phyloP scores from a whole-genome alignment of 306 rosid species.

The Pterocarpus santalinus region DNA sequence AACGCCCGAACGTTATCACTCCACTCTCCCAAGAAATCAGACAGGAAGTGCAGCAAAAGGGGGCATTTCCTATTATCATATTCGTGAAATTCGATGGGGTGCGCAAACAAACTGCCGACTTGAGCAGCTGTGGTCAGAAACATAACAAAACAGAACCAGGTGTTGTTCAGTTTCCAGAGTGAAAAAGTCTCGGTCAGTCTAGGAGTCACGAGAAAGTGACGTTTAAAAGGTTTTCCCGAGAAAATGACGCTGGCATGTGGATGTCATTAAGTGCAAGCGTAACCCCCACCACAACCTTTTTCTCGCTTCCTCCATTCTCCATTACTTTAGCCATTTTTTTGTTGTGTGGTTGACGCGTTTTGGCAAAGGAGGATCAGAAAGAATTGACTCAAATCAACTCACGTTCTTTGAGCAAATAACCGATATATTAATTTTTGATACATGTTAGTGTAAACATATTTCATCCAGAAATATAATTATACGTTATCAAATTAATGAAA shows the following conservation, averaged over 20 bases:
- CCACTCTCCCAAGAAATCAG: neutral
- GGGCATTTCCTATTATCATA: neutral
- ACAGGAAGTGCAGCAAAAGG: neutral
- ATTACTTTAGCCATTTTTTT: neutral
- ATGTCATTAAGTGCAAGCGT: neutral
- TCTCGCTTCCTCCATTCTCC: neutral
- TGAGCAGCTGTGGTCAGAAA: neutral
- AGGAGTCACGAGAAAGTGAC: conserved; percentile 31
- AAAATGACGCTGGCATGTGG: conserved; percentile 2
- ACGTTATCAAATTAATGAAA: no score
- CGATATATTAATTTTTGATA: no score
- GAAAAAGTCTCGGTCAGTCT: conserved; percentile 5
- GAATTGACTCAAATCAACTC: neutral
- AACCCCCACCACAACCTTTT: neutral
- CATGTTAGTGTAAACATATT: no score
- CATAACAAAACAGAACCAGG: conserved; percentile 21
- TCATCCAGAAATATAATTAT: no score
- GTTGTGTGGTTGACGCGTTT: neutral
- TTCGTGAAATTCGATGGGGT: no score
- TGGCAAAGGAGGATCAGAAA: neutral
- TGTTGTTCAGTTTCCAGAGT: conserved; percentile 24
- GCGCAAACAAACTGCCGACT: neutral
- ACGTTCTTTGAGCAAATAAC: neutral
- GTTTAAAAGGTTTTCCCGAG: conserved; percentile 25
- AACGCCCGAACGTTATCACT: no score